Conservation (phyloP, 2,329 filamentous ascomycete species). For the Cyclaneusma minus region DNA sequence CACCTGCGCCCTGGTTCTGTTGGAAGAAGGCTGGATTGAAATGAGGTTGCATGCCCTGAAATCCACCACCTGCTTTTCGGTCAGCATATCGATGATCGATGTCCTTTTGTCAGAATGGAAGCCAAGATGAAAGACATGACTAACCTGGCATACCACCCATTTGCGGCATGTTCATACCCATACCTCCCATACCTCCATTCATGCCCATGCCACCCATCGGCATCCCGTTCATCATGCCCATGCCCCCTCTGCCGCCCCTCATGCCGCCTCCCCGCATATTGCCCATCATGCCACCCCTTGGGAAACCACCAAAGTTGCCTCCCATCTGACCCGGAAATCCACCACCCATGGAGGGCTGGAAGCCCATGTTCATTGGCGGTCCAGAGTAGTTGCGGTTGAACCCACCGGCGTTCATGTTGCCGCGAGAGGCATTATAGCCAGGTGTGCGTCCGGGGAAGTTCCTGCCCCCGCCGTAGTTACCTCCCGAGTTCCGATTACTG, state of each 20-base stretch:
- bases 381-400: slow-evolving; percentile 33
- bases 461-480: slow-evolving; percentile 19
- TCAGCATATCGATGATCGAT: slow-evolving; percentile 7
- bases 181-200: slow-evolving; percentile 39
- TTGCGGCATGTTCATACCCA: slow-evolving; percentile 30
- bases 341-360: slow-evolving; percentile 27
- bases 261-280: slow-evolving; percentile 36
- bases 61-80: slow-evolving; percentile 28
- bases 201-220: slow-evolving; percentile 27
- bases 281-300: slow-evolving; percentile 35
- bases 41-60: slow-evolving; percentile 51
- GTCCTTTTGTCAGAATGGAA: slow-evolving; percentile 7
- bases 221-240: slow-evolving; percentile 26
- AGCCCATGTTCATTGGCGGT: slow-evolving; percentile 25
- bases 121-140: slow-evolving; percentile 10
- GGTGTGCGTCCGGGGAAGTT: slow-evolving; percentile 33
- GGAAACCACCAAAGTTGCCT: slow-evolving; percentile 34
- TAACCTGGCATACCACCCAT: slow-evolving; percentile 23
- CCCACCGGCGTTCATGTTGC: slow-evolving; percentile 29
- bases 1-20: slow-evolving; percentile 27
- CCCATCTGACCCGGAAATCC: slow-evolving; percentile 25
- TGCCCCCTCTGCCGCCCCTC: slow-evolving; percentile 39
- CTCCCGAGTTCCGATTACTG: slow-evolving; percentile 17
- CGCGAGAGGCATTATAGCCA: slow-evolving; percentile 25
- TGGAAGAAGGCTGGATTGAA: slow-evolving; percentile 65